phyloP scores from a whole-genome alignment of 2,329 filamentous ascomycete species.

The Remersonia thermophila region DNA sequence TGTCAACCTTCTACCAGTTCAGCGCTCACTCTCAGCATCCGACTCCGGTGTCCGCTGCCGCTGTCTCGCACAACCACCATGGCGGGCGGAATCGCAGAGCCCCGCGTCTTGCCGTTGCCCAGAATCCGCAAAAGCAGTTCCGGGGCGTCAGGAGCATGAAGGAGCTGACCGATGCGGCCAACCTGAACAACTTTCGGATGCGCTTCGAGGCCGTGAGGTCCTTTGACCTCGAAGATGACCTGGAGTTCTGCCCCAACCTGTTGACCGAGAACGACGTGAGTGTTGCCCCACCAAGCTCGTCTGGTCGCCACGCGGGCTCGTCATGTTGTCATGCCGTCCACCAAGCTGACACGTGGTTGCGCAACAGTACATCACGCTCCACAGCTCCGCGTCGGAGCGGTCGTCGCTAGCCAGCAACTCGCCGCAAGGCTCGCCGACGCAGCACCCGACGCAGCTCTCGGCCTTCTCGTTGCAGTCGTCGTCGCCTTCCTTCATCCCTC shows the following conservation, averaged over 20 bases:
- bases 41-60: conserved; percentile 40
- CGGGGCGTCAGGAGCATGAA: conserved; percentile 77
- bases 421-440: conserved; percentile 79
- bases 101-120: conserved; percentile 65
- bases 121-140: conserved; percentile 78
- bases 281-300: conserved; percentile 19
- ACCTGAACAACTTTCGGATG: conserved; percentile 65
- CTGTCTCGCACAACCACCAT: conserved; percentile 62
- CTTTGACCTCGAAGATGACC: conserved; percentile 90
- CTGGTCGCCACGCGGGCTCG: too few relatives aligned
- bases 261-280: conserved; percentile 88
- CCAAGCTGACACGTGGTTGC: not conserved
- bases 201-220: conserved; percentile 86
- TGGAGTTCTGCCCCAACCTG: conserved; percentile 88
- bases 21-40: conserved; percentile 46
- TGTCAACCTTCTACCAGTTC: conserved; percentile 55
- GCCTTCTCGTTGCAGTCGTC: conserved; percentile 61
- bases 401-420: conserved; percentile 93
- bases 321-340: too few relatives aligned
- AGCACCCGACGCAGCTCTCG: conserved; percentile 70
- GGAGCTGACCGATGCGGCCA: conserved; percentile 68
- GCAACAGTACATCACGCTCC: conserved; percentile 71
- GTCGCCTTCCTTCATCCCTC: conserved; percentile 54
- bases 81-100: conserved; percentile 75
- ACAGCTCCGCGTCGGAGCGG: conserved; percentile 79